Percentiles rank a stretch among this genome's conserved stretches.
Conservation (phyloP, 2,329 filamentous ascomycete species). For the Cadophora sp. region DNA sequence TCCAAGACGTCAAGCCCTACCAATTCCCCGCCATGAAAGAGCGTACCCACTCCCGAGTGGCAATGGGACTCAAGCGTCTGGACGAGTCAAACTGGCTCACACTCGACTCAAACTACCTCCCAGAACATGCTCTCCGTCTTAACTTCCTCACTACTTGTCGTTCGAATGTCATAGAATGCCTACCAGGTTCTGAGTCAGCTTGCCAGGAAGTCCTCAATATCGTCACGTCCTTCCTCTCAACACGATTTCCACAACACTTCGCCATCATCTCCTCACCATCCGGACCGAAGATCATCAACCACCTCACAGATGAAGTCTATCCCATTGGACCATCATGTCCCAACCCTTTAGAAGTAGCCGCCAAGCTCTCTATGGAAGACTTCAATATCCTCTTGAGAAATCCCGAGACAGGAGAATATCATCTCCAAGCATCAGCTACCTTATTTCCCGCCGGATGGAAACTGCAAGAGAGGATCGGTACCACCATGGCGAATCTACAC, state of each 20-base stretch:
- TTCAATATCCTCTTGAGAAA: slow-evolving; percentile 55
- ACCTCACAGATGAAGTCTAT: slow-evolving; percentile 53
- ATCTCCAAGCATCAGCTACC: slow-evolving; percentile 57
- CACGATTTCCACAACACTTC: slow-evolving; percentile 53
- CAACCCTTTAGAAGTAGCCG: slow-evolving; percentile 57
- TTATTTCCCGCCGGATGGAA: slow-evolving; percentile 61
- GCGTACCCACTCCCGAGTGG: slow-evolving; percentile 45
- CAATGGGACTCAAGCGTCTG: slow-evolving; percentile 56
- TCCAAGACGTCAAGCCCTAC: slow-evolving; percentile 34
- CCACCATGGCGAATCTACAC: slow-evolving; percentile 55
- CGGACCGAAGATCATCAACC: slow-evolving; percentile 49
- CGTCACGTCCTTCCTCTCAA: slow-evolving; percentile 53
- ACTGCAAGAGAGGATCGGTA: slow-evolving; percentile 55
- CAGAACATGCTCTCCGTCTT: slow-evolving; percentile 51
- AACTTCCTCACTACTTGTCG: slow-evolving; percentile 49
- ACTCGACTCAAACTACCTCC: slow-evolving; percentile 53
- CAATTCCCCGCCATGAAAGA: slow-evolving; percentile 35
- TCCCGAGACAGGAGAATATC: slow-evolving; percentile 54
- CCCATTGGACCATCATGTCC: slow-evolving; percentile 46
- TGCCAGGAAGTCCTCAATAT: slow-evolving; percentile 56
- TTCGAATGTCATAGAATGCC: slow-evolving; percentile 52
- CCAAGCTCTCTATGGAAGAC: slow-evolving; percentile 58
- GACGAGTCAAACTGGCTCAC: slow-evolving; percentile 55
- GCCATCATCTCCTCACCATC: slow-evolving; percentile 44
- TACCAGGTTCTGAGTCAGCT: slow-evolving; percentile 52